phyloP scores from a whole-genome alignment of 78 protist genomes.

The Cyanophora paradoxa region DNA sequence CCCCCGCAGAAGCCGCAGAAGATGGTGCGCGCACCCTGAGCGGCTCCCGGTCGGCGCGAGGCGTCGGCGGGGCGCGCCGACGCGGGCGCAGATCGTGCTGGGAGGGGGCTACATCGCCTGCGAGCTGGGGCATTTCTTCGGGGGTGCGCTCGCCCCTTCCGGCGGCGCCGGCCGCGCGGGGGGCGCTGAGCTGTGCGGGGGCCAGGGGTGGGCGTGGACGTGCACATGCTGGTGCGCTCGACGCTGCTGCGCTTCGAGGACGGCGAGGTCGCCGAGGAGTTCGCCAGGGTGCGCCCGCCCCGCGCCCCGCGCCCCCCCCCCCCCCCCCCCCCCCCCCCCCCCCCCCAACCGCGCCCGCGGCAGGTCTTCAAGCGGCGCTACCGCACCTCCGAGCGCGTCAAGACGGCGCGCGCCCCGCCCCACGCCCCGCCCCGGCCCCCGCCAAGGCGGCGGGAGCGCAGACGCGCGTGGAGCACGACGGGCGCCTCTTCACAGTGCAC shows the following conservation, averaged over 20 bases:
- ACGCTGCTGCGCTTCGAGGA: background rate
- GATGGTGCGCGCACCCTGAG: too few species aligned
- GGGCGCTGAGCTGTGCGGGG: too few species aligned
- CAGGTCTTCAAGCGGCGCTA: background rate
- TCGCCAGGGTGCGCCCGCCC: background rate
- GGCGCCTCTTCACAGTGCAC: background rate
- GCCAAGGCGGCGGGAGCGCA: background rate
- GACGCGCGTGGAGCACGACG: background rate
- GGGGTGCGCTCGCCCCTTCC: too few species aligned
- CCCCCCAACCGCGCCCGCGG: too few species aligned
- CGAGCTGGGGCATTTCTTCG: constrained; percentile 18
- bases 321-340: background rate
- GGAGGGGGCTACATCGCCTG: constrained; percentile 37
- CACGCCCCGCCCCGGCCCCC: background rate
- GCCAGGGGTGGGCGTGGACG: background rate
- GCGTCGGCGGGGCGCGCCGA: too few species aligned
- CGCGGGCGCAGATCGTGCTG: too few species aligned
- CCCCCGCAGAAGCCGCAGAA: background rate
- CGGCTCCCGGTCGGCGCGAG: too few species aligned
- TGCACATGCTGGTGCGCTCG: constrained; percentile 4
- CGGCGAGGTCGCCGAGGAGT: background rate
- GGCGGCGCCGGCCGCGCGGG: too few species aligned
- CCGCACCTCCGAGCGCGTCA: background rate
- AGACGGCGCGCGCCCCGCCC: background rate
- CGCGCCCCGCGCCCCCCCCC: background rate